Base-by-base conservation (phyloP, 139 green algal genomes). In the Chlorella sorokiniana region DNA sequence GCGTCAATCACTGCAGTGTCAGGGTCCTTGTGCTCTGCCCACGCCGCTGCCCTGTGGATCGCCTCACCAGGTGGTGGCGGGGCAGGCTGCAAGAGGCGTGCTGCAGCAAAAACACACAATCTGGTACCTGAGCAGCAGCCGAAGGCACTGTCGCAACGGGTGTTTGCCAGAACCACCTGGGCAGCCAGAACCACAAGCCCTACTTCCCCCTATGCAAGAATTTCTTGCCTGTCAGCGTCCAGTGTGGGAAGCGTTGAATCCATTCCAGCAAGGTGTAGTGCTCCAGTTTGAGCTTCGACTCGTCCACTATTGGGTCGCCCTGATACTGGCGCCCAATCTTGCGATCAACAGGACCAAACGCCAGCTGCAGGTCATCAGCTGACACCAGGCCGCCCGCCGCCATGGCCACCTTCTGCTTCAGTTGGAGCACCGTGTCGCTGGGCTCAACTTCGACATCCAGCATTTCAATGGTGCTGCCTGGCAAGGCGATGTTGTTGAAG, bases 1-100 rank as follows among this genome's bases (percentile, higher is more conserved):
- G 84, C 89, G 16, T 93, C 89, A 0, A 84, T 41, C 29, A 94
- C 74, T 9, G 88, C 90, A 35, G 84, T 62, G 33, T 94, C 90
- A 3, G 91, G 83, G 31, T 90, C 86, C 29, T 88, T 86, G 4
- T 85, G 68, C 89, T 94, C 85, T 14, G 87, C 78, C 16, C 76
- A 25, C 3, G 87, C 87, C 7, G 86, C 82, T 18, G 40, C 68
- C 37, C 40, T 65, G 16, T 65, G 56, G 23, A 65, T 65, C 18
- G 75, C 56, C 29, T 86, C 85, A 69, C 73, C 81, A 41, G 86
- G 86, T 31, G 86, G 71, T 33, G 86, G 86, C 20, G 86, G 86
- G 1, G 86, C 41, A 23, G 62, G 52, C 29, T 82, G 86, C 48
- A 90, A 37, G 31, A 85, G 61, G n/a, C 63, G 54, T 6, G 59